Base-by-base conservation (phyloP, 306 rosid genomes). In the Cicer judaicum region DNA sequence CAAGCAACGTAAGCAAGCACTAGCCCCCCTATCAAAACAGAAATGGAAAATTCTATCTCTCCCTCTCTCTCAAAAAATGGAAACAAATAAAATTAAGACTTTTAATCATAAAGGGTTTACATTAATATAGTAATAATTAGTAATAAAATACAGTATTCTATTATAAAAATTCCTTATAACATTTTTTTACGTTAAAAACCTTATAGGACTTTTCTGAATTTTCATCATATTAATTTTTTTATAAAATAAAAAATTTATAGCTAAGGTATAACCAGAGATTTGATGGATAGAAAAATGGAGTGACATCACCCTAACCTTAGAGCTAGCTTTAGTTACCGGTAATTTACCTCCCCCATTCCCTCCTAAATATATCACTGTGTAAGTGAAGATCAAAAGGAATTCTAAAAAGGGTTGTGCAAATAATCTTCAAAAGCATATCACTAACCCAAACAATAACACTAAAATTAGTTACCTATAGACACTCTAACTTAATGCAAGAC, bases 1-100 rank as follows among this genome's bases (percentile, higher is more conserved):
- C 3, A 3, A 61, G 44, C 54, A 56, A 76, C 74, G 83, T 72
- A 78, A 74, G 80, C 70, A 64, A 24, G 24, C 71, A 64, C 39
- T 41, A 13, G 8, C 67, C 8, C 40, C 29, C 68, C 66, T 29
- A 50, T 10, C n/a, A 41, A 43, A 56, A 68, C 60, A 70, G 38
- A 60, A 19, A 40, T 5, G 19, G 13, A 10, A 21, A 14, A 34
- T 19, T 56, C 76, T 41, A 54, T 40, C 44, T 13, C 56, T 12
- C 40, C 10, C 38, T 19, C 39, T 16, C 62, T 34, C 65, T 42
- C 41, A 21, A 60, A 60, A 66, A 18, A 18, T 19, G 16, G 19
- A 72, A 57, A 6, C 57, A 54, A 9, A 19, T 7, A 64, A 59
- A 9, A 47, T n/a, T 29, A 46, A 40, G 1, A 41, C 10, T 63